These are phyloP conservation scores for Phytopythium kandeliae DNA, from an alignment of 352 stramenopile genomes.

Conservation along the genomic window DNA sequence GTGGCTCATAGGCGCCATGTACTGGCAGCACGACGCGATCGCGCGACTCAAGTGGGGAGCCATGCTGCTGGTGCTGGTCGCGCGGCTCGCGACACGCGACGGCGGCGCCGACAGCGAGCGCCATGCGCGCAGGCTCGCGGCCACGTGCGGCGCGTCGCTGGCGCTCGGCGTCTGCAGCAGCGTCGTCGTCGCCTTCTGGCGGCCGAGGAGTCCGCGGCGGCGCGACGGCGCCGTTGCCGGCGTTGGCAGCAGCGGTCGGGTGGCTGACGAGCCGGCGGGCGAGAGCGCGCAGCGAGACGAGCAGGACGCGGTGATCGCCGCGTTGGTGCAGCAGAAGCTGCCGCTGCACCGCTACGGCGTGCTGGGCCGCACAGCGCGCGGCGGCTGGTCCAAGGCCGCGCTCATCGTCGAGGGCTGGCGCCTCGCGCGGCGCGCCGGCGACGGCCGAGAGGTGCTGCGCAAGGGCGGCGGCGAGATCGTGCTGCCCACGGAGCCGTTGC, in stretches of 20 bases:
- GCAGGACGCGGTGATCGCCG: constrained; percentile 32
- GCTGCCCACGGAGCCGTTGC: constrained; percentile 11
- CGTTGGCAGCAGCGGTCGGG: too few species aligned
- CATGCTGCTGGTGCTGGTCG: constrained; percentile 1
- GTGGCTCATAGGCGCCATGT: constrained; percentile 15
- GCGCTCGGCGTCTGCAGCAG: constrained; percentile 17
- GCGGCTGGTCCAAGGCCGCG: constrained; percentile 30
- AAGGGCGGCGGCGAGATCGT: constrained; percentile 43
- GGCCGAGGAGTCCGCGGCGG: too few species aligned
- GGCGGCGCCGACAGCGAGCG: constrained; percentile 5
- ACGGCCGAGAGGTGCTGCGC: constrained; percentile 28
- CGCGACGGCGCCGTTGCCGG: too few species aligned
- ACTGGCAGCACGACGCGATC: constrained; percentile 9
- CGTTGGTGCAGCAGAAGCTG: constrained; percentile 42
- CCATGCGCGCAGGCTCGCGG: constrained; percentile 12
- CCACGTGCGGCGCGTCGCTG: constrained; percentile 12
- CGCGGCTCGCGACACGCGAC: constrained; percentile 1
- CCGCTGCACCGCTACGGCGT: constrained; percentile 41
- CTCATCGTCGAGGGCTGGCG: constrained; percentile 42
- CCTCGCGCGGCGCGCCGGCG: constrained; percentile 14
- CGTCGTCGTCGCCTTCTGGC: constrained; percentile 4
- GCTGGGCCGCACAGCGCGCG: constrained; percentile 30
- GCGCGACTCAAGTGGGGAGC: constrained; percentile 5
- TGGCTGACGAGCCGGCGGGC: constrained; percentile 13
- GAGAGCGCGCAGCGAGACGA: constrained; percentile 15